Base-by-base conservation (phyloP, 2,329 filamentous ascomycete genomes). In the Chaetomium globosum region DNA sequence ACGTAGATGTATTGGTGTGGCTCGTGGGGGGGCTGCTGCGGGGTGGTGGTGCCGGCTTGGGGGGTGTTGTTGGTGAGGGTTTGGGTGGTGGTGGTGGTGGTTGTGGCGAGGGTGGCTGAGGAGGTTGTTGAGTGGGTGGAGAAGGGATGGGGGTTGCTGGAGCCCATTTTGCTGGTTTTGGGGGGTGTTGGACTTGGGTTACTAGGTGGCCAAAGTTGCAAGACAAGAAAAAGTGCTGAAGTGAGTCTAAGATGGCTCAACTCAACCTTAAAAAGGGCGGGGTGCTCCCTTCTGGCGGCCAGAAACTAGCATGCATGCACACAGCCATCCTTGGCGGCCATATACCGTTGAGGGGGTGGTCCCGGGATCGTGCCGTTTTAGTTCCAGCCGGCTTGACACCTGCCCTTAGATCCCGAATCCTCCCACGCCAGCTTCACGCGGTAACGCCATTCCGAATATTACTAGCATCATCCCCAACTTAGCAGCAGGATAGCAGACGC, bases 1-100 rank as follows among this genome's bases (percentile, higher is more conserved):
- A 46, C 8, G 60, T 70, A 69, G 56, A 57, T 10, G 56, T 69
- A 70, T 16, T 59, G 67, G 12, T 16, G 7, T 3, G 21, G 26
- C n/a, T 43, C 39, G 39, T 6, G 39, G 1, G 39, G 33, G 8
- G 33, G 33, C n/a, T n/a, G n/a, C n/a, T n/a, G n/a, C n/a, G n/a
- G n/a, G n/a, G n/a, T n/a, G n/a, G n/a, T 43, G 43, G 21, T 30
- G 33, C 7, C 31, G 51, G 10, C 28, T n/a, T 26, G 9, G 36
- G 30, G 4, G 21, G 13, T 30, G 13, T 12, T n/a, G 30, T 33
- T 33, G 33, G 23, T 13, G 5, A 12, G 19, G 28, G 39, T 55
- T 28, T 36, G 52, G 26, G 1, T 43, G 39, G 39, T 46, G 21
- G 21, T 16, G 59, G 8, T 23, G 52, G 60, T 31, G 26, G 9